phyloP scores from a whole-genome alignment of 352 stramenopile genomes.

The Globisporangium acanthophoron region DNA sequence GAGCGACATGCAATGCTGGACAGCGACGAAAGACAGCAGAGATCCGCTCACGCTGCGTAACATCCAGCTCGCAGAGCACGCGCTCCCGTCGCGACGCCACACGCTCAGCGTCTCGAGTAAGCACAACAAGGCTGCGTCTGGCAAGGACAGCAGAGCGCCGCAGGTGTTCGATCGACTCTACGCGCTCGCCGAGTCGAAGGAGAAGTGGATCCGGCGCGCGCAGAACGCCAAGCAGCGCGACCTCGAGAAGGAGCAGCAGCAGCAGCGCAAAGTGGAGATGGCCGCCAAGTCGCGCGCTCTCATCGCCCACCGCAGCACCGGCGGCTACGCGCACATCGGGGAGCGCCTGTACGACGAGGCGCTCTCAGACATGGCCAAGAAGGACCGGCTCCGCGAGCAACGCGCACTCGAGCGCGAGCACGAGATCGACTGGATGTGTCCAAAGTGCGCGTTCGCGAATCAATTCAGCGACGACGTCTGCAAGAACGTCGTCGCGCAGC shows the following conservation, averaged over 20 bases:
- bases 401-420: slow-evolving; percentile 36
- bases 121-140: neutral
- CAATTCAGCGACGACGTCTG: slow-evolving; percentile 46
- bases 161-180: slow-evolving; percentile 62
- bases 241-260: slow-evolving; percentile 35
- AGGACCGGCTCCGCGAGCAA: slow-evolving; percentile 38
- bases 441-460: slow-evolving; percentile 70
- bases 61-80: slow-evolving; percentile 30
- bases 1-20: no score
- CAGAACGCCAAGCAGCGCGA: slow-evolving; percentile 65
- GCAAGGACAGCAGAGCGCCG: slow-evolving; percentile 19
- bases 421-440: slow-evolving; percentile 73
- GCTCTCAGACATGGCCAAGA: slow-evolving; percentile 58
- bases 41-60: slow-evolving; percentile 31
- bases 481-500: slow-evolving; percentile 40
- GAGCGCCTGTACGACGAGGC: slow-evolving; percentile 74
- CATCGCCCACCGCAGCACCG: slow-evolving; percentile 40
- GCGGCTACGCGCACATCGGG: slow-evolving; percentile 58
- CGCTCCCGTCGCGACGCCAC: slow-evolving; percentile 10
- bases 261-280: slow-evolving; percentile 41
- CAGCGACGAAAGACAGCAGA: slow-evolving; percentile 7
- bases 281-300: slow-evolving; percentile 57
- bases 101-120: slow-evolving; percentile 2
- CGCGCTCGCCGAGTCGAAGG: slow-evolving; percentile 56
- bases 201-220: slow-evolving; percentile 69